These are phyloP conservation scores for Gracilaria domingensis DNA, from an alignment of 23 red algal genomes.

Conservation along the genomic window DNA sequence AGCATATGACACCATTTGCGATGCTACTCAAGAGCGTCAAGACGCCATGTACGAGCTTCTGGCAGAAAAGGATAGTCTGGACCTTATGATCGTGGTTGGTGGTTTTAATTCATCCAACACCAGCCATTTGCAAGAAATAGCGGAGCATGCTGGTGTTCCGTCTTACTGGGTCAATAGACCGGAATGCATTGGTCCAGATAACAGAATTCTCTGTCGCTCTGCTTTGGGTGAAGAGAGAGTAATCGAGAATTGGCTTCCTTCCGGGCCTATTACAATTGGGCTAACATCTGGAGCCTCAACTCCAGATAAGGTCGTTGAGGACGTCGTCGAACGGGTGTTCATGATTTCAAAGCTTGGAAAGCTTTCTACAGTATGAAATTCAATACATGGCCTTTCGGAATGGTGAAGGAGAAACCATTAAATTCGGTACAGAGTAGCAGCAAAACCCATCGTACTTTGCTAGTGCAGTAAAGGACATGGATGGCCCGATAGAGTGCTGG, in stretches of 20 bases:
- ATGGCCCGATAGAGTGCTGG: no score
- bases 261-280: conserved; percentile 78
- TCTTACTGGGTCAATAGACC: conserved; percentile 91
- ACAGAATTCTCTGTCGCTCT: conserved; percentile 77
- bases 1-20: conserved; percentile 97
- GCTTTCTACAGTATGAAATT: neutral
- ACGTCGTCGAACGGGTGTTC: conserved; percentile 91
- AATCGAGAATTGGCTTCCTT: conserved; percentile 74
- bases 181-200: conserved; percentile 85
- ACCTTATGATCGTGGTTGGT: conserved; percentile 92
- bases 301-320: conserved; percentile 95
- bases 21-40: conserved; percentile 99
- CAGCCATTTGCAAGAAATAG: conserved; percentile 96
- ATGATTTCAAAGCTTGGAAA: conserved; percentile 84
- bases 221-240: conserved; percentile 61
- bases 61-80: conserved; percentile 68
- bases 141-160: conserved; percentile 82
- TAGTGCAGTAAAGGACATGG: no score
- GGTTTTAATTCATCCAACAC: conserved; percentile 99
- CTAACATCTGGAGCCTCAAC: conserved; percentile 95
- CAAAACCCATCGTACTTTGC: no score
- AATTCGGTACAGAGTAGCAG: neutral
- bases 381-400: neutral
- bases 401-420: neutral
- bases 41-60: conserved; percentile 97